Conservation (phyloP, 202 grass and related monocot species). For the Eragrostis tef region DNA sequence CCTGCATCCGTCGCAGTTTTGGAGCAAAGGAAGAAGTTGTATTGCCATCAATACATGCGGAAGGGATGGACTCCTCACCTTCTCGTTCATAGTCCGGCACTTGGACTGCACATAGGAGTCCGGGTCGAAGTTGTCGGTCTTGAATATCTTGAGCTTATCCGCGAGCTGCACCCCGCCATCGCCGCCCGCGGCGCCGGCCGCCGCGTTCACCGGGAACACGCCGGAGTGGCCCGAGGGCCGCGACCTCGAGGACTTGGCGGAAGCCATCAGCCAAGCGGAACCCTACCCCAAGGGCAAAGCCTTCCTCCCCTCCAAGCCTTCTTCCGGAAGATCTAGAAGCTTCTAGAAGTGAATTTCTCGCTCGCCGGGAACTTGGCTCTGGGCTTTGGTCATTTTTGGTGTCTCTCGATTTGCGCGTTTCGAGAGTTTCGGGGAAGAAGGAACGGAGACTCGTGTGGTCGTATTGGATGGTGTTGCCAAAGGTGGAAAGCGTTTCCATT, state of each 20-base stretch:
- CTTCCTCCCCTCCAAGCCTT: background rate
- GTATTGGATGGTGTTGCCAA: no score
- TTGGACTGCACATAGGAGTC: conserved; percentile 97
- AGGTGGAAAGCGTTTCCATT: no score
- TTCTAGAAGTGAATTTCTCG: conserved; percentile 29
- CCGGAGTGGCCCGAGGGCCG: conserved; percentile 65
- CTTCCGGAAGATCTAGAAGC: conserved; percentile 29
- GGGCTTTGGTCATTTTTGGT: background rate
- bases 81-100: conserved; percentile 90
- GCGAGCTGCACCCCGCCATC: conserved; percentile 71
- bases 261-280: conserved; percentile 53
- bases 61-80: conserved; percentile 47
- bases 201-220: conserved; percentile 47
- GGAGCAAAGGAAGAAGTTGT: background rate
- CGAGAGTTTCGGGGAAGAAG: background rate
- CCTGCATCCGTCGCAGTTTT: background rate
- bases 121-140: conserved; percentile 93
- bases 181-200: conserved; percentile 24
- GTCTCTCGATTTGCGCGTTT: conserved; percentile 1
- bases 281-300: conserved; percentile 1
- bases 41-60: background rate
- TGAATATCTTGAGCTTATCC: conserved; percentile 99
- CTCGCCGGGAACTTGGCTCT: background rate
- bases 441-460: conserved; percentile 12
- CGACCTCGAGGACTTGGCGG: conserved; percentile 86